Conservation (phyloP, 441 rosid genomes). For the Arabidopsis hybrid region DNA sequence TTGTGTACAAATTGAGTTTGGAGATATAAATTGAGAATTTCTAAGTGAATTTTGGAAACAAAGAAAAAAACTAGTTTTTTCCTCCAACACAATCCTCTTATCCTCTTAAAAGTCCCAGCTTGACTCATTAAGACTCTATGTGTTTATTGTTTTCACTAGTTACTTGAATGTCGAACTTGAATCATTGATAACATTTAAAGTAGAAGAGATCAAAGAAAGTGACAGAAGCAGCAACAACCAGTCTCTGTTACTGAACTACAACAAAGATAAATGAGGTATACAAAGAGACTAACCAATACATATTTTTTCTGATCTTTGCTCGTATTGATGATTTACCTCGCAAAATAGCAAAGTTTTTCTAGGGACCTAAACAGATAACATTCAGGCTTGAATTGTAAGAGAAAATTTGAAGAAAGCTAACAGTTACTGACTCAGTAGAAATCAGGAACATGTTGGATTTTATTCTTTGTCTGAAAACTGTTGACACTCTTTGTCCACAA, state of each 20-base stretch:
- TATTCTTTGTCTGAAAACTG: constrained; percentile 11
- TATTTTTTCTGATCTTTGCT: constrained; percentile 29
- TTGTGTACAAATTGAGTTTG: constrained; percentile 18
- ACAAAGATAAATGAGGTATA: constrained; percentile 10
- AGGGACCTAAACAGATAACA: constrained; percentile 27
- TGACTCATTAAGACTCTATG: no score
- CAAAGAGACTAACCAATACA: constrained; percentile 7
- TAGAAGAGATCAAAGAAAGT: constrained; percentile 8
- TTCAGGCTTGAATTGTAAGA: not conserved
- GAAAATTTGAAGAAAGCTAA: not conserved
- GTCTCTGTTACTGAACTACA: constrained; percentile 8
- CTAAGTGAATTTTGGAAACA: not conserved
- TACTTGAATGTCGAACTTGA: not conserved
- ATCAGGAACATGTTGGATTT: constrained; percentile 10
- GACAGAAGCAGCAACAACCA: constrained; percentile 6
- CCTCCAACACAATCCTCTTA: constrained; percentile 7
- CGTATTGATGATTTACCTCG: not conserved
- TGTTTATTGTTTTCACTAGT: not conserved
- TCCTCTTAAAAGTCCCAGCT: not conserved
- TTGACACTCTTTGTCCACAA: constrained; percentile 8
- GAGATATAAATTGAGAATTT: not conserved
- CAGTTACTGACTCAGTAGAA: constrained; percentile 22
- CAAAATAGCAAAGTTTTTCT: constrained; percentile 26
- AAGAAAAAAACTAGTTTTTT: not conserved
- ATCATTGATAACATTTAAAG: constrained; percentile 9